Evolutionary conservation across 495 filamentous ascomycete species (phyloP), one percentile per base, ranked within the genome.

Genomic region (Penicillium daleae): DNA sequence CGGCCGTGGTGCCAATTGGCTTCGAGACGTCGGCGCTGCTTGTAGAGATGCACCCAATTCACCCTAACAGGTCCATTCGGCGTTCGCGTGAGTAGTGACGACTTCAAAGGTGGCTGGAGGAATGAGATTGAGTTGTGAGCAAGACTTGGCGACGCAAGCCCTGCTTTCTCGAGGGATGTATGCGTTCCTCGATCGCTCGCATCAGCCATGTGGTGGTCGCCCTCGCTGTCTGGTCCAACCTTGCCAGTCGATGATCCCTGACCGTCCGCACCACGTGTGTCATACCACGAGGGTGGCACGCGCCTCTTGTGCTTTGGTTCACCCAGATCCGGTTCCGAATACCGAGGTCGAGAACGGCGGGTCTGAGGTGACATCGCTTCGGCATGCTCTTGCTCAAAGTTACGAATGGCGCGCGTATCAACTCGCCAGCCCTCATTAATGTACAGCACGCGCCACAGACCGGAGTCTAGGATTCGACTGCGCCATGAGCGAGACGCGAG

Each of bases 1-100:
- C 86, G 87, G 24, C 90, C 93, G 32, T 87, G 84, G 44, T 90
- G 84, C 95, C 95, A 99, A 74, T 98, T 98, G 6, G 89, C 87
- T 73, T 99, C 95, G 24, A 99, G 80, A 27, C 88, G 83, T 60
- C 87, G 83, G 49, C 93, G 86, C 78, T 97, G 91, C 61, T 92
- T 94, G 74, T 95, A 99, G 3, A 98, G 81, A 69, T 96, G 89
- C 48, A 90, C 63, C 78, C 78, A 82, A 52, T 81, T 81, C 33
- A 82, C 56, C 49, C 76, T 76, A 5, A 67, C 67, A 6, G 67
- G 65, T 24, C 77, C 75, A 32, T 79, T 72, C 15, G 75, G 67
- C 58, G 68, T 68, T 32, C 74, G 69, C 6, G 72, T 62, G 7
- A 79, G 58, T 8, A 81, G 62, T 13, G 76, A 74, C 6, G 79